These are phyloP conservation scores for Cardamine occulta DNA, from an alignment of 345 rosid genomes.

Conservation along the genomic window DNA sequence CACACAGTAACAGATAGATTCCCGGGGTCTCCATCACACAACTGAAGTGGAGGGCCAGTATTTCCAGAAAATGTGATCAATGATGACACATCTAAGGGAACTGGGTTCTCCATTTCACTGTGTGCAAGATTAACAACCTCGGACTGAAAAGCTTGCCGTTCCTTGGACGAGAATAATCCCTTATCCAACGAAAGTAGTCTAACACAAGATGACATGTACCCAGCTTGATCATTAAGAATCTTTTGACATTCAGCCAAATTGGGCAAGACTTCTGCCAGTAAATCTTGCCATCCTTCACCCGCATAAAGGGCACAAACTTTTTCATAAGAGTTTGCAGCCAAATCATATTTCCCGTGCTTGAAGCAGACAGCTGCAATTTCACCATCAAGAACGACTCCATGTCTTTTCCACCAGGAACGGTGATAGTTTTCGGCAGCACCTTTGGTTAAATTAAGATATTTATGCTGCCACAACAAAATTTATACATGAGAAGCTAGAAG, in stretches of 20 bases:
- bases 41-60: slow-evolving; percentile 78
- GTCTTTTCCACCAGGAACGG: slow-evolving; percentile 99
- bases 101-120: slow-evolving; percentile 92
- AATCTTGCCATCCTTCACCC: slow-evolving; percentile 98
- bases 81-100: slow-evolving; percentile 92
- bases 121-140: slow-evolving; percentile 91
- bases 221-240: slow-evolving; percentile 88
- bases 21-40: slow-evolving; percentile 98
- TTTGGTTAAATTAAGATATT: slow-evolving; percentile 85
- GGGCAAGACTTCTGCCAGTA: slow-evolving; percentile 93
- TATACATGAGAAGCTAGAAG: slow-evolving; percentile 20
- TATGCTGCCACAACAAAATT: slow-evolving; percentile 64
- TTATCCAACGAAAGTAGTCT: slow-evolving; percentile 88
- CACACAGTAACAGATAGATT: slow-evolving; percentile 81
- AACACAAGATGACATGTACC: slow-evolving; percentile 92
- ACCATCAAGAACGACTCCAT: slow-evolving; percentile 97
- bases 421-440: slow-evolving; percentile 98
- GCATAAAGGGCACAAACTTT: slow-evolving; percentile 95
- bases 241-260: slow-evolving; percentile 96
- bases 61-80: slow-evolving; percentile 94
- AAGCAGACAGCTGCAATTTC: slow-evolving; percentile 97
- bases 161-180: slow-evolving; percentile 77
- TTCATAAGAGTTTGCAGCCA: slow-evolving; percentile 96
- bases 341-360: slow-evolving; percentile 83
- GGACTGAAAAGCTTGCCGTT: slow-evolving; percentile 90